Base-by-base conservation (phyloP, 2,329 filamentous ascomycete species). In the Colletotrichum euphorbiae region DNA sequence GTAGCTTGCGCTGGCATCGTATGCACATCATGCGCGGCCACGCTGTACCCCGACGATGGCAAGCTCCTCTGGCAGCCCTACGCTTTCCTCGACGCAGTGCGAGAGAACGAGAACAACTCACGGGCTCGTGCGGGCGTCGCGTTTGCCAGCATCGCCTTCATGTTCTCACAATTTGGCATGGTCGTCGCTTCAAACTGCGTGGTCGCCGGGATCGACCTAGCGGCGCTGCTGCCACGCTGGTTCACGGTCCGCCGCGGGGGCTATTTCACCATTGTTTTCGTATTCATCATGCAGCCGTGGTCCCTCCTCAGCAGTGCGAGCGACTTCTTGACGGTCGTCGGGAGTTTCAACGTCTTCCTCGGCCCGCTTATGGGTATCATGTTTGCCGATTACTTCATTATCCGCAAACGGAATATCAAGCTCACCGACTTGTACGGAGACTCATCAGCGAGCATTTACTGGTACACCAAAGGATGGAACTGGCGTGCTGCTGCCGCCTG, bases 321-420 rank as follows among this genome's bases (percentile, higher is more conserved):
- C 3, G 73, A 69, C 21, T 75, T 74, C 67, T 66, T 71, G 24
- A 71, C 70, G 6, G 73, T 75, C 62, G 56, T 75, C 13, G 70
- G 70, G 9, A 74, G 73, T 24, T 74, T 75, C 51, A 63, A 70
- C 42, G 72, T 80, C 46, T 79, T 79, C 70, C 70, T 79, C 19
- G 75, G 76, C 24, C 75, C 76, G 2, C 68, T 78, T 21, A 76
- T 75, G 21, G 77, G 75, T 3, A 73, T 79, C 11, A 77, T 78
- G 75, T 74, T 77, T 28, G 63, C 72, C 21, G 76, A 79, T 67
- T 74, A 74, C 72, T 74, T 76, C 71, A 51, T 79, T 40, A 36
- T 80, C 6, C 76, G 77, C n/a, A 75, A 73, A 43, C 73, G 74
- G 24, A 75, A 75, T 21, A 71, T 78, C 42, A 77, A 79, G 48